Conservation (phyloP, 257 asterid species). For the Petrea volubilis region DNA sequence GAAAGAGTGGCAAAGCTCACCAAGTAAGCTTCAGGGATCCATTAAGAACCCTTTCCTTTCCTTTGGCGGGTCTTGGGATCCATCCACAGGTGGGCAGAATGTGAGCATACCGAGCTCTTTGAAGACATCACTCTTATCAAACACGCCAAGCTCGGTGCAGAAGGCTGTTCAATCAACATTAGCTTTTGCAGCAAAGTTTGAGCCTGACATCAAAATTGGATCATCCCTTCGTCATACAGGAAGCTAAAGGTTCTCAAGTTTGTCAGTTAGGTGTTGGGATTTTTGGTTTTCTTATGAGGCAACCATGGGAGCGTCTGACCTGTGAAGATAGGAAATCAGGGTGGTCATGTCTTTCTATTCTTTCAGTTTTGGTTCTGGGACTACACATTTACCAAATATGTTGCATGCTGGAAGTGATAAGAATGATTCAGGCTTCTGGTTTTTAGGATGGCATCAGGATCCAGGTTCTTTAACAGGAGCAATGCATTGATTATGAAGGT, state of each 20-base stretch:
- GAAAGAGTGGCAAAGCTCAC: constrained; percentile 26
- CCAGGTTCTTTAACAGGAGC: background rate
- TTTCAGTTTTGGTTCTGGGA: background rate
- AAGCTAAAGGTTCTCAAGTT: constrained; percentile 26
- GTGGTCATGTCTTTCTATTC: background rate
- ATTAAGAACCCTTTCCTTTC: constrained; percentile 28
- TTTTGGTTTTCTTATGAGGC: background rate
- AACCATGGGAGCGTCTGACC: background rate
- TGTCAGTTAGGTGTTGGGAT: background rate
- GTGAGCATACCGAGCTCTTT: constrained; percentile 31
- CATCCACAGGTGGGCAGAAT: constrained; percentile 29
- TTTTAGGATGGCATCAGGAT: background rate
- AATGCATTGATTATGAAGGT: background rate
- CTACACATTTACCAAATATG: background rate
- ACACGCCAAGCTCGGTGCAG: constrained; percentile 48
- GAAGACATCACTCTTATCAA: constrained; percentile 39
- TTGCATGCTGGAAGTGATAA: background rate
- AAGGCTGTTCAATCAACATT: constrained; percentile 72
- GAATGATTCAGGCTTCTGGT: background rate
- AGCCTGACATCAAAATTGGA: constrained; percentile 49
- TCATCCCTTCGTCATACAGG: constrained; percentile 24
- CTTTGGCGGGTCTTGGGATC: constrained; percentile 27
- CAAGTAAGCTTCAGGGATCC: constrained; percentile 27
- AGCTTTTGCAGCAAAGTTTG: constrained; percentile 76
- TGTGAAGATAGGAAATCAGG: background rate